Percentiles rank a stretch among this genome's conserved stretches.
These are phyloP conservation scores for Fraxinus velutina DNA, from an alignment of 305 asterid species.

Conservation along the genomic window DNA sequence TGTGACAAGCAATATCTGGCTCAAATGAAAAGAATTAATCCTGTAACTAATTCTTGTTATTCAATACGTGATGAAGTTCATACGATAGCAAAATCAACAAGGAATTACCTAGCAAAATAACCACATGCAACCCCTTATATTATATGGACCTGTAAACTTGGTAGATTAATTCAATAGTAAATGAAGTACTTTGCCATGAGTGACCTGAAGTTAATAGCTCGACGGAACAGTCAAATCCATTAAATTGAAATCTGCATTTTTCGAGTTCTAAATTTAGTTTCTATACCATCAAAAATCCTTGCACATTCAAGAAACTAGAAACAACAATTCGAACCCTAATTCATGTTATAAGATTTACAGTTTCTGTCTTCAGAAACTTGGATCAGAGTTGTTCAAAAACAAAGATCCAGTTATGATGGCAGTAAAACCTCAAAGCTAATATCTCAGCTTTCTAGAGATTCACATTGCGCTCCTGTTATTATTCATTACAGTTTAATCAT, in stretches of 20 bases:
- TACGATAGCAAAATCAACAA: neutral
- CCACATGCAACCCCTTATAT: constrained; percentile 7
- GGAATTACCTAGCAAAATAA: neutral
- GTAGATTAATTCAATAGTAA: neutral
- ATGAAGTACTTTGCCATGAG: neutral
- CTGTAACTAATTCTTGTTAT: neutral
- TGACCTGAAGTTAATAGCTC: neutral
- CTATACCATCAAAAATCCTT: neutral
- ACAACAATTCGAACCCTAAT: neutral
- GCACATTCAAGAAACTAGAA: neutral
- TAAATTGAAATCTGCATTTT: neutral
- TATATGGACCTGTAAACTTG: constrained; percentile 5
- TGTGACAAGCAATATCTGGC: neutral
- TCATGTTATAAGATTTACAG: neutral
- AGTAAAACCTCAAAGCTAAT: neutral
- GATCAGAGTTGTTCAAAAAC: neutral
- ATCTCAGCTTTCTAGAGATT: neutral
- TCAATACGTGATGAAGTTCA: neutral
- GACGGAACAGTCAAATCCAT: neutral
- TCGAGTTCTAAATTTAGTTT: neutral
- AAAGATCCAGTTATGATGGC: neutral
- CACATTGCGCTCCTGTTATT: constrained; percentile 6
- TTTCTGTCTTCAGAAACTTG: neutral
- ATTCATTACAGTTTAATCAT: constrained; percentile 4
- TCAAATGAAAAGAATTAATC: neutral